phyloP scores from a whole-genome alignment of 2,329 filamentous ascomycete species.

The Lizonia empirigonia region DNA sequence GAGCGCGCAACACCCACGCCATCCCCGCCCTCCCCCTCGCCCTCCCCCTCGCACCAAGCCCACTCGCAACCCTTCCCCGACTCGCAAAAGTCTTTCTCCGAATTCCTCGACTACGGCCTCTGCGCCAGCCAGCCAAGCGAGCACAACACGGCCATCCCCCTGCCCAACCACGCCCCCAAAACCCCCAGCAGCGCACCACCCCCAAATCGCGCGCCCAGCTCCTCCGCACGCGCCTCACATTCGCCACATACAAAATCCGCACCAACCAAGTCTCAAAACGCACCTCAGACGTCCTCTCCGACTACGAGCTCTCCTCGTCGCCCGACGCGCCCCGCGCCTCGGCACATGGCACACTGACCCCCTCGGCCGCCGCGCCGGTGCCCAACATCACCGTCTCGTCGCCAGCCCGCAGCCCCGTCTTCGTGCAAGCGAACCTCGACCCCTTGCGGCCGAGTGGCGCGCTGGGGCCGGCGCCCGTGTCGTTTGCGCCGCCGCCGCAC shows the following conservation, averaged over 20 bases:
- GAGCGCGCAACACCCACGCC: conserved; percentile 41
- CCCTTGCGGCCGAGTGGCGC: conserved; percentile 39
- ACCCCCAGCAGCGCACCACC: conserved; percentile 16
- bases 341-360: background rate
- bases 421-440: conserved; percentile 41
- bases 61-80: conserved; percentile 30
- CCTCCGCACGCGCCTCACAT: conserved; percentile 69
- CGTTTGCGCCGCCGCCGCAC: conserved; percentile 36
- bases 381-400: conserved; percentile 42
- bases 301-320: conserved; percentile 31
- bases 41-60: too few species aligned
- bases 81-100: conserved; percentile 53
- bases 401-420: conserved; percentile 29
- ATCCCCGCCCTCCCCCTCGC: conserved; percentile 12
- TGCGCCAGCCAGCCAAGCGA: conserved; percentile 49
- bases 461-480: conserved; percentile 47
- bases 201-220: conserved; percentile 65
- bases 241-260: conserved; percentile 76
- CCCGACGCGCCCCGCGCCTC: conserved; percentile 20
- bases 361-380: conserved; percentile 7
- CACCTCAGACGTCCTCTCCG: conserved; percentile 60
- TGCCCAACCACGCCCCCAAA: background rate
- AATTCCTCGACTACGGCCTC: conserved; percentile 55
- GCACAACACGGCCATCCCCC: conserved; percentile 16
- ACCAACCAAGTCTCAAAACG: conserved; percentile 73